Conservation (phyloP, 305 asterid species). For the Andrographis paniculata region DNA sequence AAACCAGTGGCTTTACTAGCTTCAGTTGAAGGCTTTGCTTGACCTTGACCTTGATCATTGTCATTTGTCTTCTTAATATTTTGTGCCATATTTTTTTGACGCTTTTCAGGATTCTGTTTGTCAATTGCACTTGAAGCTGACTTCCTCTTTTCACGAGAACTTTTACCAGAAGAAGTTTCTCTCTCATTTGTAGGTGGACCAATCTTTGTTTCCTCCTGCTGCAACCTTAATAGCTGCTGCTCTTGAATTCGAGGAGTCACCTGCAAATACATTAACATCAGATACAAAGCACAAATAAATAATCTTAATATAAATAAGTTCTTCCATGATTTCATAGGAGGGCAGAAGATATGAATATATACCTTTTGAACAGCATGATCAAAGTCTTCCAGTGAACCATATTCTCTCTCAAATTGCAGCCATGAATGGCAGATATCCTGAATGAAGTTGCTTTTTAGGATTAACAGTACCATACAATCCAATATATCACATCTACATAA, state of each 20-base stretch:
- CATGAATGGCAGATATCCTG: constrained; percentile 92
- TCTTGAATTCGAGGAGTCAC: constrained; percentile 91
- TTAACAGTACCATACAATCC: constrained; percentile 61
- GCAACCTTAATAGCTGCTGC: constrained; percentile 59
- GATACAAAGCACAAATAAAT: constrained; percentile 2
- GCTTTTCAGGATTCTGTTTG: constrained; percentile 57
- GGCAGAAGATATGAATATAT: constrained; percentile 3
- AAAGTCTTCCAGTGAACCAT: constrained; percentile 68
- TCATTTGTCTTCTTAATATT: constrained; percentile 28
- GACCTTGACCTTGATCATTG: constrained; percentile 27
- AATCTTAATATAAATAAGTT: constrained; percentile 3
- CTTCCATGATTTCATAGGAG: not conserved
- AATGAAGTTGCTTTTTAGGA: constrained; percentile 67
- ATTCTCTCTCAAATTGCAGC: constrained; percentile 91
- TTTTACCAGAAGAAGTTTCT: constrained; percentile 40
- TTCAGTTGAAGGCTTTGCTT: constrained; percentile 29
- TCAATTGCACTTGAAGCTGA: constrained; percentile 34
- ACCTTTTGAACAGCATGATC: constrained; percentile 87
- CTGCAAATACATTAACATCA: constrained; percentile 32
- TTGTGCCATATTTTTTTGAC: constrained; percentile 41
- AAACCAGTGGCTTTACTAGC: constrained; percentile 32
- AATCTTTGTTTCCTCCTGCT: constrained; percentile 59
- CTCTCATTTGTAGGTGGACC: constrained; percentile 36
- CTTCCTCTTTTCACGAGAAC: constrained; percentile 68
- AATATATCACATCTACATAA: constrained; percentile 21